phyloP scores from a whole-genome alignment of 2,329 filamentous ascomycete genomes.

The Daldinia sp. region DNA sequence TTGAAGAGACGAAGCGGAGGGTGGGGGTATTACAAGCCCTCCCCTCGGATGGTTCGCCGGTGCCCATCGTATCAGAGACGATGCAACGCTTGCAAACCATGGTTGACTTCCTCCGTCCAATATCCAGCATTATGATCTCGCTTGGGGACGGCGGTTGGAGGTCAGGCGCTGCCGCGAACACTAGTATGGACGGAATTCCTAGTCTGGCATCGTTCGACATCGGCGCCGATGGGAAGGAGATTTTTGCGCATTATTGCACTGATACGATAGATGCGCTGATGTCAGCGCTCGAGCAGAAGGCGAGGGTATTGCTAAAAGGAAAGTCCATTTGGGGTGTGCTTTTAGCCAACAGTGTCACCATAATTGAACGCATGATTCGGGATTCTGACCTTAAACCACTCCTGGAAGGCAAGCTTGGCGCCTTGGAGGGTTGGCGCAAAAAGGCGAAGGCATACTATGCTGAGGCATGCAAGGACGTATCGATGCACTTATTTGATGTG shows the following conservation, averaged over 20 bases:
- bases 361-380: constrained; percentile 85
- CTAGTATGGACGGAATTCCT: constrained; percentile 70
- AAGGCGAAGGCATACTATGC: constrained; percentile 83
- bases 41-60: constrained; percentile 78
- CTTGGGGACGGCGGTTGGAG: constrained; percentile 94
- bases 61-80: constrained; percentile 81
- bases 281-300: constrained; percentile 76
- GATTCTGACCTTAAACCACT: constrained; percentile 80
- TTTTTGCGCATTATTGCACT: constrained; percentile 88
- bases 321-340: constrained; percentile 88
- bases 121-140: constrained; percentile 90
- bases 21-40: constrained; percentile 71
- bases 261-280: constrained; percentile 89
- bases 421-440: constrained; percentile 87
- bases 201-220: constrained; percentile 85
- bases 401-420: constrained; percentile 69
- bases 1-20: constrained; percentile 82
- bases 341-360: constrained; percentile 84
- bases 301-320: constrained; percentile 74
- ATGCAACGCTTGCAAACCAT: constrained; percentile 88
- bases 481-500: constrained; percentile 84
- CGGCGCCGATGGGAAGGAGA: constrained; percentile 83
- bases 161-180: constrained; percentile 57
- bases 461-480: constrained; percentile 88
- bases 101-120: constrained; percentile 83